These are phyloP conservation scores for Saccharomycopsis selenospora DNA, from an alignment of 805 yeast species.

Conservation along the genomic window DNA sequence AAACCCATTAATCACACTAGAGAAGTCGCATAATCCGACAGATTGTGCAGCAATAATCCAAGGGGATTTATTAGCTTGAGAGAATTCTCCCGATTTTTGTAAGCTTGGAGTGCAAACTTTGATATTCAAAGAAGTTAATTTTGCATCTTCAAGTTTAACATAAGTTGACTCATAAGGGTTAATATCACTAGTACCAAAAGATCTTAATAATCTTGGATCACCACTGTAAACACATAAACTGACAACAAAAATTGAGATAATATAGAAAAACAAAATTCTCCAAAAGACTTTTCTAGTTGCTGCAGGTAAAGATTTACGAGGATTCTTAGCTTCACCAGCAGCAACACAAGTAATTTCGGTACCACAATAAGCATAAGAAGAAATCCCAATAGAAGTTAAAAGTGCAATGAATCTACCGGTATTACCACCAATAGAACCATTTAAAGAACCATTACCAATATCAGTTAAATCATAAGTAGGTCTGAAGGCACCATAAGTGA, in stretches of 20 bases:
- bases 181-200: slow-evolving; percentile 24
- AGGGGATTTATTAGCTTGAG: slow-evolving; percentile 42
- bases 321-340: slow-evolving; percentile 80
- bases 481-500: slow-evolving; percentile 65
- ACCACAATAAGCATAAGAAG: slow-evolving; percentile 73
- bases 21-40: slow-evolving; percentile 43
- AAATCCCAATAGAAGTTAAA: slow-evolving; percentile 51
- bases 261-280: slow-evolving; percentile 57
- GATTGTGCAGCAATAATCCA: slow-evolving; percentile 52
- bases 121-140: slow-evolving; percentile 5
- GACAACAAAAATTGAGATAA: slow-evolving; percentile 59
- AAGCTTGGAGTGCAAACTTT: slow-evolving; percentile 6
- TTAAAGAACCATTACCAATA: slow-evolving; percentile 42
- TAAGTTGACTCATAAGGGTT: slow-evolving; percentile 23
- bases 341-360: slow-evolving; percentile 79
- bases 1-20: slow-evolving; percentile 42
- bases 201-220: slow-evolving; percentile 62
- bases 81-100: slow-evolving; percentile 30
- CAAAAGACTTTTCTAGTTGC: slow-evolving; percentile 73
- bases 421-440: slow-evolving; percentile 56
- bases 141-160: slow-evolving; percentile 28
- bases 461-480: slow-evolving; percentile 66
- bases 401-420: slow-evolving; percentile 55
- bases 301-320: slow-evolving; percentile 66
- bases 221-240: slow-evolving; percentile 72